A percentile compares a stretch with the other conserved stretches of the same genome.
Conservation (phyloP, 2,329 filamentous ascomycete genomes). For the Diaporthe helianthi region DNA sequence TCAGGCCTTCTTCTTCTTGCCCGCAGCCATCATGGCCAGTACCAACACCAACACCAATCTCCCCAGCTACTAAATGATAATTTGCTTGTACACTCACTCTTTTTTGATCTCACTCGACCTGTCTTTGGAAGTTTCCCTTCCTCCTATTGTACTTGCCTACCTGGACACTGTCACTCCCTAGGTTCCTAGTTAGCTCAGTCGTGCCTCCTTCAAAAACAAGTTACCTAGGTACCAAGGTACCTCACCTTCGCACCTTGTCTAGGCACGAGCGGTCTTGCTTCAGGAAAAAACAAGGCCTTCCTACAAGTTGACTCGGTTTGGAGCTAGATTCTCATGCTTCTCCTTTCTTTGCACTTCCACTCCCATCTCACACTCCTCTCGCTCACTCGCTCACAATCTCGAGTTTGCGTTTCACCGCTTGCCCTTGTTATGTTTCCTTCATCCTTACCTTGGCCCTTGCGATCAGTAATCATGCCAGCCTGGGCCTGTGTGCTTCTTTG, state of each 20-base stretch:
- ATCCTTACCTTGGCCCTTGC: background rate
- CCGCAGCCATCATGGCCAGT: background rate
- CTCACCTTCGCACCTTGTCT: background rate
- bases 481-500: slow-evolving; percentile 8
- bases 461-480: background rate
- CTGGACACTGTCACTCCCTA: background rate
- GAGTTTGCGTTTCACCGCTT: background rate
- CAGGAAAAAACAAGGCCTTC: background rate
- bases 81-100: background rate
- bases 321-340: background rate
- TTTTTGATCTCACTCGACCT: background rate
- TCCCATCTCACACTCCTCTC: background rate
- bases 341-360: background rate
- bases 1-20: background rate
- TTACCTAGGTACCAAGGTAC: background rate
- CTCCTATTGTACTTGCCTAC: background rate
- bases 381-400: background rate
- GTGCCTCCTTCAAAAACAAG: background rate
- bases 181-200: background rate
- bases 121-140: background rate
- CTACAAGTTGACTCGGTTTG: background rate
- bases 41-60: background rate
- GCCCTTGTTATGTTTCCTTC: background rate
- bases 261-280: background rate
- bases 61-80: background rate